Percentiles rank a stretch among this genome's conserved stretches.
phyloP scores from a whole-genome alignment of 2,329 filamentous ascomycete genomes.

The Cercospora sp. region DNA sequence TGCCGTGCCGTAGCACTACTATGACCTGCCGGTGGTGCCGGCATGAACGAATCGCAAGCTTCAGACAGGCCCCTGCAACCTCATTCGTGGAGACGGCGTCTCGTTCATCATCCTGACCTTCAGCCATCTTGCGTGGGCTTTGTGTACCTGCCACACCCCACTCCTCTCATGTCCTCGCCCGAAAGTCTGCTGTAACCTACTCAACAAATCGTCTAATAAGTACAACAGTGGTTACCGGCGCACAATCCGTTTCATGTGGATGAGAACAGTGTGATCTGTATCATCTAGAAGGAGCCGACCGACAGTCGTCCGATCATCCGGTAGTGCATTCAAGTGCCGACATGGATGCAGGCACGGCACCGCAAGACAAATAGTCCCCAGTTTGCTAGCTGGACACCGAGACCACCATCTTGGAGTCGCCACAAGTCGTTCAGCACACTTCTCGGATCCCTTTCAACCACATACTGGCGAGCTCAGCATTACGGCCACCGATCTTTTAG shows the following conservation, averaged over 20 bases:
- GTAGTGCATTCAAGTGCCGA: conserved; percentile 15
- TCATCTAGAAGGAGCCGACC: conserved; percentile 17
- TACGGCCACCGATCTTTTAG: background rate
- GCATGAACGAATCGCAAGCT: conserved; percentile 25
- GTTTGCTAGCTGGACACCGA: conserved; percentile 20
- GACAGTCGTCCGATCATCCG: conserved; percentile 16
- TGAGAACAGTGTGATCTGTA: conserved; percentile 15
- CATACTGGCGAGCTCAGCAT: background rate
- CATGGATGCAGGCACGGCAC: conserved; percentile 22
- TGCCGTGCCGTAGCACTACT: conserved; percentile 11
- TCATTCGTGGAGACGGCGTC: conserved; percentile 23
- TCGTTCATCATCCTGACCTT: conserved; percentile 12
- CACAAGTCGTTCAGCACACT: background rate
- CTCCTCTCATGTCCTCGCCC: conserved; percentile 14
- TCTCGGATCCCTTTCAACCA: background rate
- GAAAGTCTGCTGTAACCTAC: conserved; percentile 15
- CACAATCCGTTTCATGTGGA: background rate
- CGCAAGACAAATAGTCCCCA: conserved; percentile 22
- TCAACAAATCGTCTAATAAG: background rate
- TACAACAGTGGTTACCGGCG: background rate
- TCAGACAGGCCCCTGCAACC: conserved; percentile 17
- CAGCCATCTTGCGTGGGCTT: conserved; percentile 7
- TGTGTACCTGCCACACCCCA: conserved; percentile 16
- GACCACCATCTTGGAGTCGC: background rate
- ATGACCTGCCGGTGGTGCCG: conserved; percentile 7